Evolutionary conservation across 106 monocot species (phyloP).

Genomic region (Phalaenopsis aphrodite): DNA sequence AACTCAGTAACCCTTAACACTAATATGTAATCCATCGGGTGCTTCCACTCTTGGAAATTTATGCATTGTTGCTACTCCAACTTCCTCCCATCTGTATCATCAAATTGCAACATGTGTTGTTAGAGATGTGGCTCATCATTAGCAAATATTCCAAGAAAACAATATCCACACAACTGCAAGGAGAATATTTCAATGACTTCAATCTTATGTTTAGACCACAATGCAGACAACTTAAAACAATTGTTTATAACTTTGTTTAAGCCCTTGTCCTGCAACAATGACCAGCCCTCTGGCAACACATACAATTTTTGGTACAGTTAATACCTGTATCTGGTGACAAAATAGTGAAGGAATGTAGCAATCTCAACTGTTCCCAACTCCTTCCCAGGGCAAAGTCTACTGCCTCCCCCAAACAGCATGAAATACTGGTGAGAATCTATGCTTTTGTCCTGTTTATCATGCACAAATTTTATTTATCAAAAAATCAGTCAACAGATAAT

Average conservation of each 20-base stretch:
- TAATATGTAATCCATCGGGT: conserved; percentile 36
- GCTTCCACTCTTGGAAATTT: conserved; percentile 73
- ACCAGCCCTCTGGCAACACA: background rate
- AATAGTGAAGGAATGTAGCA: conserved; percentile 65
- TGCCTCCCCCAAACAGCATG: conserved; percentile 70
- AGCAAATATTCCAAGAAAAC: background rate
- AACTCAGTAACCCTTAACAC: conserved; percentile 20
- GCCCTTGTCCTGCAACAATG: background rate
- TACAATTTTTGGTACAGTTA: background rate
- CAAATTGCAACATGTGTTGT: background rate
- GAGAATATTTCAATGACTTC: no score
- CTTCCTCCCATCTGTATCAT: conserved; percentile 55
- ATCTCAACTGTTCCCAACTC: conserved; percentile 69
- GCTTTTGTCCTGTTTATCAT: conserved; percentile 33
- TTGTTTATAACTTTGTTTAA: no score
- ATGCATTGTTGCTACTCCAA: conserved; percentile 35
- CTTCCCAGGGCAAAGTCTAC: conserved; percentile 65
- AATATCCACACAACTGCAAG: no score
- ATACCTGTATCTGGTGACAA: conserved; percentile 71
- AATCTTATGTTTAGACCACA: no score
- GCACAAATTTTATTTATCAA: background rate
- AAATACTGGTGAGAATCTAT: conserved; percentile 55
- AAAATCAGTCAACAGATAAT: background rate
- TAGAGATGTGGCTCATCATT: background rate
- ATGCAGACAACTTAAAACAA: no score